These are phyloP conservation scores for Nannizziopsis arthrosporioides DNA, from an alignment of 2,329 filamentous ascomycete genomes.

Conservation along the genomic window DNA sequence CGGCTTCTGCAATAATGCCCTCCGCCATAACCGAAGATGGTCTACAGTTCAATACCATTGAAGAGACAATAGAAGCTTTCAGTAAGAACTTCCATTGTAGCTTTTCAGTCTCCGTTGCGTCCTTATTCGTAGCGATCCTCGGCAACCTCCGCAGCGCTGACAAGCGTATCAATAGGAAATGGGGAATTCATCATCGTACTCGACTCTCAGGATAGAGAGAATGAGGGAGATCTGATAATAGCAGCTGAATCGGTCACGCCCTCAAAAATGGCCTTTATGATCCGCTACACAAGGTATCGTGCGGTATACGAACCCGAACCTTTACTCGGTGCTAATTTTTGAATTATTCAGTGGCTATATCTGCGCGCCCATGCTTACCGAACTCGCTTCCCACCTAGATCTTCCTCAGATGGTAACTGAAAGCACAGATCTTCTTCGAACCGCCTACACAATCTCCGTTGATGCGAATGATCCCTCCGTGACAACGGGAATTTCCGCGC, in stretches of 20 bases:
- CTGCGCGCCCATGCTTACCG: constrained; percentile 68
- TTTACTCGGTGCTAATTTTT: neutral
- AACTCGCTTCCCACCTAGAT: constrained; percentile 56
- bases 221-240: constrained; percentile 96
- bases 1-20: constrained; percentile 30
- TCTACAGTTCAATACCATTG: constrained; percentile 32
- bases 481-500: constrained; percentile 81
- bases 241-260: constrained; percentile 74
- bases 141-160: too few relatives aligned
- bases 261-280: constrained; percentile 89
- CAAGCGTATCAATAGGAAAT: constrained; percentile 42
- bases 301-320: constrained; percentile 8
- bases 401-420: constrained; percentile 88
- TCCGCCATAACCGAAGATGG: constrained; percentile 22
- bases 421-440: constrained; percentile 67
- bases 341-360: constrained; percentile 57
- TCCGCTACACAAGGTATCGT: constrained; percentile 61
- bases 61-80: constrained; percentile 33
- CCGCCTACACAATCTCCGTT: constrained; percentile 84
- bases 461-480: constrained; percentile 63
- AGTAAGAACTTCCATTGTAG: constrained; percentile 22
- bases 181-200: constrained; percentile 94
- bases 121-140: neutral
- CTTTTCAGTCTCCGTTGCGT: neutral
- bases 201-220: constrained; percentile 83